Evolutionary conservation across 176 grass and related monocot genomes (phyloP), one percentile per base, ranked within the genome.

Genomic region (Carex littledalei): DNA sequence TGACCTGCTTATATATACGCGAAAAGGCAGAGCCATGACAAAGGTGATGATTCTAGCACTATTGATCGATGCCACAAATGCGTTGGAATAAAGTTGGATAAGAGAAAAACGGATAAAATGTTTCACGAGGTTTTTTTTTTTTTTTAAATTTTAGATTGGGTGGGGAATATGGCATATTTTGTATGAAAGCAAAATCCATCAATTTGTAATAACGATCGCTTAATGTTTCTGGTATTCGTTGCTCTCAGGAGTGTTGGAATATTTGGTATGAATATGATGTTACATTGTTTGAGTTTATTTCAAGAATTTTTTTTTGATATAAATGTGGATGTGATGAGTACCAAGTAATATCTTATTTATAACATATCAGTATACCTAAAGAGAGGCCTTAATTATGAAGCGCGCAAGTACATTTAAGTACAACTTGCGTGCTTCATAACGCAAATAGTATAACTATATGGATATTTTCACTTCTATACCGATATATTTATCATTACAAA

Each of bases 1-100:
- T 72, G 58, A 74, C 85, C 49, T 82, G 78, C 82, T 83, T 88
- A 91, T 91, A 91, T 91, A 88, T 29, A 60, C 20, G 55, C 26
- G 7, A 15, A 84, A 84, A 78, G 56, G 29, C 8, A 6, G 78
- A 63, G 29, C 12, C 17, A 41, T 83, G 80, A 67, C 12, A 22
- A 64, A 83, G 67, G 21, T 8, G 43, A 81, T 63, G 60, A 83
- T 83, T 83, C 56, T 53, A 24, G 17, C 29, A 81, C 57, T 81
- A 22, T 43, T 37, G 58, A 81, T 81, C 47, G 37, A 2, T 54
- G 21, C 63, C 81, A 83, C 57, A 82, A 22, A 82, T 83, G 81
- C 61, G 43, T 67, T 83, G 59, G 81, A 83, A 83, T 83, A 83
- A 83, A 83, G 81, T 67, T 67, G 62, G 81, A 65, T 50, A 78